Conservation (phyloP, 305 asterid species). For the Rubia peregrina region DNA sequence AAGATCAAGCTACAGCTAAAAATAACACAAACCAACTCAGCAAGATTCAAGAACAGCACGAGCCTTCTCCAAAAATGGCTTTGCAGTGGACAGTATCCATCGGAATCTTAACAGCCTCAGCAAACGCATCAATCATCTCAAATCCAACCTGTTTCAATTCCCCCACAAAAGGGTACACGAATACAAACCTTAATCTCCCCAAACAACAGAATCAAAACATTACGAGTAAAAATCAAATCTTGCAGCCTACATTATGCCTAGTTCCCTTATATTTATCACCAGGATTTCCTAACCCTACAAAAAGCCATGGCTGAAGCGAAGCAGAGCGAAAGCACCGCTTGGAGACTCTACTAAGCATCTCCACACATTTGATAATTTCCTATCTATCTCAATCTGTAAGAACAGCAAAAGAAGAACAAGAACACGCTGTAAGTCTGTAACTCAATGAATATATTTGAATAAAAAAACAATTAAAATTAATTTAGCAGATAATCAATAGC, state of each 20-base stretch:
- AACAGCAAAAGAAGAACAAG: neutral
- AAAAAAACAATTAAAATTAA: no score
- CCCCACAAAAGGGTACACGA: neutral
- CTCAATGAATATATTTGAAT: no score
- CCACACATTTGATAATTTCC: neutral
- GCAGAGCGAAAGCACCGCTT: conserved; percentile 8
- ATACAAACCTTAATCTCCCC: conserved; percentile 1
- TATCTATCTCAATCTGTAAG: neutral
- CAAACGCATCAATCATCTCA: conserved; percentile 76
- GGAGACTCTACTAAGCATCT: conserved; percentile 17
- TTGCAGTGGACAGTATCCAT: conserved; percentile 74
- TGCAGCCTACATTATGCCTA: conserved; percentile 47
- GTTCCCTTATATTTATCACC: conserved; percentile 79
- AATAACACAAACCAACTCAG: neutral
- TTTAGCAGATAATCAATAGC: neutral
- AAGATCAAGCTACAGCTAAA: neutral
- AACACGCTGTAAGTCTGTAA: neutral
- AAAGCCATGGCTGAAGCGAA: conserved; percentile 66
- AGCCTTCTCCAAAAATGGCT: conserved; percentile 81
- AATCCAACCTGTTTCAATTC: conserved; percentile 44
- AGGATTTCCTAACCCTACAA: conserved; percentile 90
- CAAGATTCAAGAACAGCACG: conserved; percentile 1
- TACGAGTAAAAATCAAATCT: neutral
- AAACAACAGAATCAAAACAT: neutral
- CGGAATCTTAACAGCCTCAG: conserved; percentile 45